phyloP scores from a whole-genome alignment of 2,329 filamentous ascomycete species.

The Trichoderma polysporum region DNA sequence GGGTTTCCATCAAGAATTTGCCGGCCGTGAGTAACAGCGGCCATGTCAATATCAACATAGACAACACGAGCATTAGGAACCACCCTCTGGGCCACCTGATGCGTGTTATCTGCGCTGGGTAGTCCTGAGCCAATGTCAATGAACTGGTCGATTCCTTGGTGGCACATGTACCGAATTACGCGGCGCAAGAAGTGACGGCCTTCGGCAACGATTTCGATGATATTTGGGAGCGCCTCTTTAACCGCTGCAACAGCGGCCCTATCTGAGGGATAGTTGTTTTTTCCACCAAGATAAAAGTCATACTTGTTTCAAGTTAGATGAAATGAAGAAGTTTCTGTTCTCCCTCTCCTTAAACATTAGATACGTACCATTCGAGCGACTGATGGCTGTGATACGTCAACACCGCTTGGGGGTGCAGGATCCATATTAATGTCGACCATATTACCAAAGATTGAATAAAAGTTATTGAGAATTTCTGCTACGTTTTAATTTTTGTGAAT shows the following conservation, averaged over 20 bases:
- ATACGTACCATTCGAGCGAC: conserved; percentile 11
- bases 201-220: not conserved
- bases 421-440: not conserved
- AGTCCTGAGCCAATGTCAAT: conserved; percentile 6
- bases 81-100: conserved; percentile 10
- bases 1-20: not conserved
- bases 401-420: not conserved
- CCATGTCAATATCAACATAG: not conserved
- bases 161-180: conserved; percentile 3
- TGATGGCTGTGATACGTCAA: not conserved
- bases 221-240: not conserved
- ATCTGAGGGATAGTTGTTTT: conserved; percentile 5
- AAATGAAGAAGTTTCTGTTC: no score
- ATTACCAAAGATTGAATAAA: no score
- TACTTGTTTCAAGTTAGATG: not conserved
- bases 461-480: no score
- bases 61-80: conserved; percentile 1
- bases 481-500: no score
- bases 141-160: not conserved
- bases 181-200: conserved; percentile 8
- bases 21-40: not conserved
- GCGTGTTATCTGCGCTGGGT: conserved; percentile 12
- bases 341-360: not conserved
- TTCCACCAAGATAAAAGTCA: conserved; percentile 4
- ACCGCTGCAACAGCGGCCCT: conserved; percentile 6